phyloP scores from a whole-genome alignment of 2,329 filamentous ascomycete species.

The Aureobasidium namibiae region DNA sequence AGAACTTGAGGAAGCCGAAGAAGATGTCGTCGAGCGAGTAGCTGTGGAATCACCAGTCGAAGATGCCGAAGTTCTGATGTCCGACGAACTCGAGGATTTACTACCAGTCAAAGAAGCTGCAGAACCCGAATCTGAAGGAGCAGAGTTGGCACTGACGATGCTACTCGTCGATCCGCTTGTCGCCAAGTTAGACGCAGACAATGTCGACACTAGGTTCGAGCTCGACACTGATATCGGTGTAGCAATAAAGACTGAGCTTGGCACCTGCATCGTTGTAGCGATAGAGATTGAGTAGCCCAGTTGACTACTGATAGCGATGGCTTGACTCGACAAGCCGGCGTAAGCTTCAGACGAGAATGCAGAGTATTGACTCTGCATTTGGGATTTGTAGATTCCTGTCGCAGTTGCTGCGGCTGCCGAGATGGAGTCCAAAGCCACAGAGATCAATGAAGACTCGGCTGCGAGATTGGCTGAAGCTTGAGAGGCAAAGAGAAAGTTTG shows the following conservation, averaged over 20 bases:
- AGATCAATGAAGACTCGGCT: neutral
- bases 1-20: neutral
- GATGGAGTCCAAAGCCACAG: neutral
- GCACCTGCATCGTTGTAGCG: neutral
- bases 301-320: slow-evolving; percentile 1
- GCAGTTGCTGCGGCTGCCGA: neutral
- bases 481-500: neutral
- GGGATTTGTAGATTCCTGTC: neutral
- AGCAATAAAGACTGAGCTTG: too few species aligned
- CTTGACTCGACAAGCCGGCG: neutral
- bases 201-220: neutral
- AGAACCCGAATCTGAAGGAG: neutral
- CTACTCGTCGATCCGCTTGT: neutral
- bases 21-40: neutral
- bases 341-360: neutral
- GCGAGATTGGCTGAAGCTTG: neutral
- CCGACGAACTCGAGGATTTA: neutral
- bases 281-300: neutral
- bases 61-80: neutral
- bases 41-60: neutral
- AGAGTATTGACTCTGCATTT: neutral
- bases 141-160: neutral
- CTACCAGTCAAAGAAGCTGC: neutral
- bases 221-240: neutral
- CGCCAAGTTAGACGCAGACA: neutral